Conservation (phyloP, 441 rosid genomes). For the Manihot esculenta region DNA sequence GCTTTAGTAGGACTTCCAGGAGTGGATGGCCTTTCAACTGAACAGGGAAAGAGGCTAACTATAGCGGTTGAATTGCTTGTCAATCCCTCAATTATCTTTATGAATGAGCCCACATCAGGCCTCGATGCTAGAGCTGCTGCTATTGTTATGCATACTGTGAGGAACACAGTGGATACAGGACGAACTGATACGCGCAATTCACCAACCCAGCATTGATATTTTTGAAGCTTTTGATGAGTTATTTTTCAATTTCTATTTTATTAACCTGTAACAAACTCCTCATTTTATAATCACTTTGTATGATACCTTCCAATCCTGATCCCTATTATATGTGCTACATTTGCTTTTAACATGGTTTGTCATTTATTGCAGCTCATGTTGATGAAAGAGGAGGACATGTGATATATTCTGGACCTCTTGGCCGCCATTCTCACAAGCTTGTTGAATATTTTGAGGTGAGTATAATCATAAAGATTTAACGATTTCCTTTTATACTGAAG, state of each 20-base stretch:
- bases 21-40: conserved; percentile 71
- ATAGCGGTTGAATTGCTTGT: conserved; percentile 86
- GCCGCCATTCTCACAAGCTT: conserved; percentile 47
- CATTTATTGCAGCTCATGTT: conserved; percentile 36
- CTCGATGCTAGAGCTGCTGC: conserved; percentile 93
- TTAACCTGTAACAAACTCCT: background rate
- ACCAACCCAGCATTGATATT: conserved; percentile 84
- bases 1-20: conserved; percentile 68
- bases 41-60: conserved; percentile 70
- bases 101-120: conserved; percentile 89
- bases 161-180: conserved; percentile 82
- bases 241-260: background rate
- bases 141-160: conserved; percentile 80
- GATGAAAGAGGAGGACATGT: conserved; percentile 65
- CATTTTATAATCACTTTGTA: background rate
- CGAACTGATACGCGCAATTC: conserved; percentile 87
- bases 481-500: background rate
- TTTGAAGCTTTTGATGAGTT: conserved; percentile 93
- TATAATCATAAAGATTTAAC: background rate
- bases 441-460: conserved; percentile 57
- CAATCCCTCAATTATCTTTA: conserved; percentile 74
- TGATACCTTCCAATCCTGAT: background rate
- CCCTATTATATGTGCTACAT: too few relatives aligned
- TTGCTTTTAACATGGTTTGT: background rate
- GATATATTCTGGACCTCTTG: conserved; percentile 58